Conservation (phyloP, 2,329 filamentous ascomycete genomes). For the Davidsoniella virescens region DNA sequence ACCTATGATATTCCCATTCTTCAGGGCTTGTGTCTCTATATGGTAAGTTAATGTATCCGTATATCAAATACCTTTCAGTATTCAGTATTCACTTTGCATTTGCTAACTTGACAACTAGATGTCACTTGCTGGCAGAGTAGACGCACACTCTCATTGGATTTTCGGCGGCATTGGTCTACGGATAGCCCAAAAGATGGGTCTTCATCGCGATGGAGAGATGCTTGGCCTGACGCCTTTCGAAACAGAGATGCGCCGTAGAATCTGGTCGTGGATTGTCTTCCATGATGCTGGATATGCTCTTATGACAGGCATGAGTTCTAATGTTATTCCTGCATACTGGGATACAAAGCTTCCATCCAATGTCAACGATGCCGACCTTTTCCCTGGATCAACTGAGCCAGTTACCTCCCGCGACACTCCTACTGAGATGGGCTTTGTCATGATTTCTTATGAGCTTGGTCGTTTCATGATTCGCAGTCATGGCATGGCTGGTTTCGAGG, state of each 20-base stretch:
- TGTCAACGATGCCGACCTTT: constrained; percentile 42
- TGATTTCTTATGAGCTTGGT: constrained; percentile 34
- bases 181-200: constrained; percentile 50
- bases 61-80: background rate
- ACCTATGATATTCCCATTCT: constrained; percentile 41
- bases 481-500: constrained; percentile 31
- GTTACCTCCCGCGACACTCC: constrained; percentile 37
- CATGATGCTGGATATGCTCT: constrained; percentile 41
- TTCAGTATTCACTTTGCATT: background rate
- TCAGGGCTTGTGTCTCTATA: constrained; percentile 41
- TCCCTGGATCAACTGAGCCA: constrained; percentile 34
- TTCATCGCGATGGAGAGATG: constrained; percentile 44
- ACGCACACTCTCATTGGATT: constrained; percentile 43
- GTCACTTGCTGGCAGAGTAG: constrained; percentile 40
- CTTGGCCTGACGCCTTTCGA: constrained; percentile 45
- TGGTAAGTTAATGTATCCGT: constrained; percentile 24
- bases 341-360: constrained; percentile 41
- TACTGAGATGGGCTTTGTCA: constrained; percentile 43
- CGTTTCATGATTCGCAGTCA: constrained; percentile 29
- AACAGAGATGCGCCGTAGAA: constrained; percentile 47
- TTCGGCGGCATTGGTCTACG: constrained; percentile 44
- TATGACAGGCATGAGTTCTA: constrained; percentile 39
- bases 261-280: constrained; percentile 50
- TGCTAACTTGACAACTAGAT: constrained; percentile 22
- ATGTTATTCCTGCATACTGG: constrained; percentile 35